Evolutionary conservation across 2,329 filamentous ascomycete species (phyloP).

Genomic region (Leptographium lundbergii): DNA sequence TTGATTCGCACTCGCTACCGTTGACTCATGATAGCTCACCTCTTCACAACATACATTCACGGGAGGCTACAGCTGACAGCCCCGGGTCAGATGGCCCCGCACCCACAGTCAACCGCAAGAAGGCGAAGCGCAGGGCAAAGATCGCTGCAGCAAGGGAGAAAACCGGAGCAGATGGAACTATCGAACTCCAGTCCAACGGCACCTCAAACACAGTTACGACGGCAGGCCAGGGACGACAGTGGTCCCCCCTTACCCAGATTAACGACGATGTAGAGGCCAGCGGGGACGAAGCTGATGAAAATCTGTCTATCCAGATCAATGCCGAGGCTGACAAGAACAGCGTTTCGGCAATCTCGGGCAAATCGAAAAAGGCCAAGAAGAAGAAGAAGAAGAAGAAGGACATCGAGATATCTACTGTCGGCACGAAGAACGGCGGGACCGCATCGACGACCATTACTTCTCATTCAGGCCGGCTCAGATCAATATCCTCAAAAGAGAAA

Average conservation of each 20-base stretch:
- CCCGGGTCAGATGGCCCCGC: constrained; percentile 6
- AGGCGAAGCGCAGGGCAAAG: constrained; percentile 86
- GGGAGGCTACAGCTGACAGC: background rate
- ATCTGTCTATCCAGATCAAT: constrained; percentile 21
- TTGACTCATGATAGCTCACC: constrained; percentile 26
- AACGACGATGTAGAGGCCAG: constrained; percentile 44
- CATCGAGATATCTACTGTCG: background rate
- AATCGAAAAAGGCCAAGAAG: constrained; percentile 51
- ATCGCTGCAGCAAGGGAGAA: constrained; percentile 54
- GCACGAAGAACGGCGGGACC: constrained; percentile 16
- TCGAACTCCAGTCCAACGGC: constrained; percentile 26
- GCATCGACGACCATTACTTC: constrained; percentile 8
- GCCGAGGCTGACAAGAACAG: constrained; percentile 21
- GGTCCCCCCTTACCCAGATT: constrained; percentile 15
- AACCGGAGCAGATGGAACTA: constrained; percentile 34
- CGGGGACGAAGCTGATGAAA: constrained; percentile 37
- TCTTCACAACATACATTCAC: constrained; percentile 14
- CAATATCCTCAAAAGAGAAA: constrained; percentile 55
- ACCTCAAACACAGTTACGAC: constrained; percentile 22
- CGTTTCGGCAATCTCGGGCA: constrained; percentile 18
- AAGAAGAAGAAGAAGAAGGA: constrained; percentile 47
- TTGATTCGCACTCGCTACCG: constrained; percentile 41
- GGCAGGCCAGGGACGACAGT: background rate
- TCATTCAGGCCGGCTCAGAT: constrained; percentile 9
- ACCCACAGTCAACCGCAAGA: constrained; percentile 68